Conservation (phyloP, 495 filamentous ascomycete genomes). For the Letharia columbiana region DNA sequence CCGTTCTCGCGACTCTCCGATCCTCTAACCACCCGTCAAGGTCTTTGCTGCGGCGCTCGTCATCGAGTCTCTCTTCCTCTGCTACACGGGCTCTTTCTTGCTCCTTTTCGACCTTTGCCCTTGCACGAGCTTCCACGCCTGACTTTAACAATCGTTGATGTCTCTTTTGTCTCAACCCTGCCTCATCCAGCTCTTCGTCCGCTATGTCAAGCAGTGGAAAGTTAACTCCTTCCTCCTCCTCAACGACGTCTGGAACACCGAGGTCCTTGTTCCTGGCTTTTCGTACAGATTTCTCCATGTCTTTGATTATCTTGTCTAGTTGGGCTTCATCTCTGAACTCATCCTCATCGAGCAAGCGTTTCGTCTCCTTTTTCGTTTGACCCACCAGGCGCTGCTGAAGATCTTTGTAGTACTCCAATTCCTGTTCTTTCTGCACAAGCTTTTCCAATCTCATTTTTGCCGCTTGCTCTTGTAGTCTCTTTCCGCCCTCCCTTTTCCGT, state of each 20-base stretch:
- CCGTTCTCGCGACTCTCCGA: slow-evolving; percentile 63
- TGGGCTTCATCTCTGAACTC: slow-evolving; percentile 84
- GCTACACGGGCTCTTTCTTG: slow-evolving; percentile 73
- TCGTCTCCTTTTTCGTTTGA: slow-evolving; percentile 79
- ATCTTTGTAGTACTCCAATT: slow-evolving; percentile 86
- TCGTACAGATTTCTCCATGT: slow-evolving; percentile 80
- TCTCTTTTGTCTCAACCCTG: slow-evolving; percentile 77
- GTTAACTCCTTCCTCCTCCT: slow-evolving; percentile 62
- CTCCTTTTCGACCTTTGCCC: slow-evolving; percentile 93
- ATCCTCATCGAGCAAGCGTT: slow-evolving; percentile 74
- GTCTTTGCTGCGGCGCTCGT: slow-evolving; percentile 73
- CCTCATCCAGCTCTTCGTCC: slow-evolving; percentile 89
- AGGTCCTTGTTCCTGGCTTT: slow-evolving; percentile 87
- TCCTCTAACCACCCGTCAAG: slow-evolving; percentile 81
- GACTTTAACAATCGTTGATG: slow-evolving; percentile 88
- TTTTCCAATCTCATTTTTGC: slow-evolving; percentile 94
- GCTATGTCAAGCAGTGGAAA: slow-evolving; percentile 84
- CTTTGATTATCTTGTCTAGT: slow-evolving; percentile 70
- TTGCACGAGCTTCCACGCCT: slow-evolving; percentile 81
- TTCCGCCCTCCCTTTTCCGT: slow-evolving; percentile 83
- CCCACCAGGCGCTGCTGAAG: slow-evolving; percentile 59
- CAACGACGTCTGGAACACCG: slow-evolving; percentile 70
- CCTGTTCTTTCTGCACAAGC: slow-evolving; percentile 88
- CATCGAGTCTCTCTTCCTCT: slow-evolving; percentile 73
- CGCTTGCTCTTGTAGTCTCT: slow-evolving; percentile 87